Conservation (phyloP, 2,329 filamentous ascomycete genomes). For the Plenodomus biglobosus region DNA sequence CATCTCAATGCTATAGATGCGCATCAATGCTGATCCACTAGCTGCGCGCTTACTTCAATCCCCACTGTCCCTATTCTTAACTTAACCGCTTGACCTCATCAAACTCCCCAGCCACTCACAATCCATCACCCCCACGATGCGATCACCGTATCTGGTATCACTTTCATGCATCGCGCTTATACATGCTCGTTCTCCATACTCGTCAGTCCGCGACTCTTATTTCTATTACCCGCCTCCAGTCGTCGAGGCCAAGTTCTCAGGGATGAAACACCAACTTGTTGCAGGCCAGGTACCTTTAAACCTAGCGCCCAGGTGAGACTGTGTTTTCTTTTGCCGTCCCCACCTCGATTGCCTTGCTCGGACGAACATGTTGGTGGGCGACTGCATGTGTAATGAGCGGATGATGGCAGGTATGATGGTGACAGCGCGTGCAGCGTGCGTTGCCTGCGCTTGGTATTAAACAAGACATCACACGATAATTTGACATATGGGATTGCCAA, state of each 20-base stretch:
- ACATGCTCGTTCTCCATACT: not conserved
- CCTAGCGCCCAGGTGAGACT: constrained; percentile 17
- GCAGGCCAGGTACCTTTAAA: constrained; percentile 10
- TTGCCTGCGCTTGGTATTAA: not conserved
- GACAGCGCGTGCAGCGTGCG: not conserved
- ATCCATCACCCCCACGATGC: not conserved
- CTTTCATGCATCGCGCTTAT: not conserved
- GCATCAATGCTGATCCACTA: not conserved
- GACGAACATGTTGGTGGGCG: not conserved
- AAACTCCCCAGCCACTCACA: not conserved
- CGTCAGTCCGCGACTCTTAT: not conserved
- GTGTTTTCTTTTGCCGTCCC: not conserved
- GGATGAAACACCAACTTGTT: constrained; percentile 9
- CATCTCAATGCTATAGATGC: not conserved
- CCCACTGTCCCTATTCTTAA: not conserved
- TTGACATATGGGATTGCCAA: not conserved
- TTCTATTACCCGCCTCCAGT: not conserved
- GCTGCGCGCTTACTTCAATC: not conserved
- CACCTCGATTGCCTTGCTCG: constrained; percentile 4
- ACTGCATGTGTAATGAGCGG: not conserved
- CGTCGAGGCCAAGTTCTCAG: not conserved
- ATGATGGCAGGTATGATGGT: not conserved
- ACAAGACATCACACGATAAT: not conserved
- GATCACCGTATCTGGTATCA: not conserved
- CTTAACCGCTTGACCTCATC: not conserved